A percentile compares a stretch with the other conserved stretches of the same genome.
Evolutionary conservation across 1,139 yeast genomes (phyloP).

Genomic region (Yamadazyma oceani): DNA sequence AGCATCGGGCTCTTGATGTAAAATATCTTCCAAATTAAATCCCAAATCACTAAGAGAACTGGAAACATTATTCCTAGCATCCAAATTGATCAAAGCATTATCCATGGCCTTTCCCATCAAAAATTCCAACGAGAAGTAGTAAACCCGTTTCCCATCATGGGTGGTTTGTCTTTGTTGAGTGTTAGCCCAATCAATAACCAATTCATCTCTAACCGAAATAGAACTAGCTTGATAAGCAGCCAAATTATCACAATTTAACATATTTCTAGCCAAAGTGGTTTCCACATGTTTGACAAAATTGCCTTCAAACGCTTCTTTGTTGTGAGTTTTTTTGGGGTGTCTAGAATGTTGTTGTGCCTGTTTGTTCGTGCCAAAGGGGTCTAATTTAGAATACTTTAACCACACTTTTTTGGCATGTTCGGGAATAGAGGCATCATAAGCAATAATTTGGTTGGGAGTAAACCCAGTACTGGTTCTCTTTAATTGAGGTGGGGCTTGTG

Average conservation of each 20-base stretch:
- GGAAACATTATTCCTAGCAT: slow-evolving; percentile 49
- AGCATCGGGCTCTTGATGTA: slow-evolving; percentile 89
- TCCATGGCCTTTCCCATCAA: slow-evolving; percentile 96
- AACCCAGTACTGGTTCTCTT: slow-evolving; percentile 86
- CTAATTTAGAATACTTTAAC: slow-evolving; percentile 58
- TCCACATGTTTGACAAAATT: slow-evolving; percentile 85
- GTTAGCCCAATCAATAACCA: slow-evolving; percentile 87
- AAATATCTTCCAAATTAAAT: slow-evolving; percentile 81
- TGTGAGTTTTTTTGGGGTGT: slow-evolving; percentile 19
- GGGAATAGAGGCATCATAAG: slow-evolving; percentile 82
- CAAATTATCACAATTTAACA: slow-evolving; percentile 87
- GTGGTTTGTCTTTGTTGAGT: slow-evolving; percentile 89
- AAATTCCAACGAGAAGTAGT: slow-evolving; percentile 85
- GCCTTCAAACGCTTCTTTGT: slow-evolving; percentile 58
- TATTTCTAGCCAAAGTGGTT: slow-evolving; percentile 82
- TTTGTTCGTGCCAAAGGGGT: slow-evolving; percentile 28
- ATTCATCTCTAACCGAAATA: slow-evolving; percentile 71
- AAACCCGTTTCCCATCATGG: slow-evolving; percentile 82
- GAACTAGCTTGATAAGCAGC: slow-evolving; percentile 95
- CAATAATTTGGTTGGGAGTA: slow-evolving; percentile 84
- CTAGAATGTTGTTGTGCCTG: no score
- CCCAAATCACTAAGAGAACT: slow-evolving; percentile 74
- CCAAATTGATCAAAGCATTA: slow-evolving; percentile 83
- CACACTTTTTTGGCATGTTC: slow-evolving; percentile 72
- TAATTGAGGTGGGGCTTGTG: slow-evolving; percentile 35